Evolutionary conservation across 2,329 filamentous ascomycete species (phyloP), one percentile per base, ranked within the genome.

Genomic region (Blumeria graminis): DNA sequence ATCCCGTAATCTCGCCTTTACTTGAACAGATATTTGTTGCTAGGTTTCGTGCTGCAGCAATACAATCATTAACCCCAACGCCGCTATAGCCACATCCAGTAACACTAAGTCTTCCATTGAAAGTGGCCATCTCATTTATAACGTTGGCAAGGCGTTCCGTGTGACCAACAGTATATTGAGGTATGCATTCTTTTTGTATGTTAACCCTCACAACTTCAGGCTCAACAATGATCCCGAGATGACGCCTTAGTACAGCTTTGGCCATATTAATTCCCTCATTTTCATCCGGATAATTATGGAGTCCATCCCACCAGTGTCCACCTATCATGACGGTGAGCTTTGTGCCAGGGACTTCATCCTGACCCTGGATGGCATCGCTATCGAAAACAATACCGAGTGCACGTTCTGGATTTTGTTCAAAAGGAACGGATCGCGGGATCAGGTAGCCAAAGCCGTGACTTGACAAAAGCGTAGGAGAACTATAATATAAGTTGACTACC

Each of bases 261-360:
- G 89, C 87, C 76, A 90, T 83, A 6, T 69, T 65, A 32, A 84
- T 70, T 14, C 80, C 87, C 61, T 84, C 75, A 13, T 81, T 72
- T 59, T 81, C 74, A 55, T 76, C 71, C 0, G 87, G 88, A 57
- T 77, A 78, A 1, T 68, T 63, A 50, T 61, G 64, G 71, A 75
- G 80, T 57, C 72, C 76, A 66, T 87, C 75, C 86, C 86, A 96
- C 76, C 86, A 87, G 69, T 95, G 88, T 1, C 92, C 92, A 58
- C 92, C 92, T 57, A 98, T 72, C 80, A 98, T 94, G 62, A 96
- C 85, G 14, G 90, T 94, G 56, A 96, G 69, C 68, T 94, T 94
- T 13, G 87, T 94, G 28, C 86, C 87, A 11, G 59, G 32, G 1
- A 68, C 72, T 3, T 69, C 72, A 65, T 83, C 77, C 62, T 77